Evolutionary conservation across 2,329 filamentous ascomycete species (phyloP), one percentile per base, ranked within the genome.

Genomic region (Lomentospora prolificans): DNA sequence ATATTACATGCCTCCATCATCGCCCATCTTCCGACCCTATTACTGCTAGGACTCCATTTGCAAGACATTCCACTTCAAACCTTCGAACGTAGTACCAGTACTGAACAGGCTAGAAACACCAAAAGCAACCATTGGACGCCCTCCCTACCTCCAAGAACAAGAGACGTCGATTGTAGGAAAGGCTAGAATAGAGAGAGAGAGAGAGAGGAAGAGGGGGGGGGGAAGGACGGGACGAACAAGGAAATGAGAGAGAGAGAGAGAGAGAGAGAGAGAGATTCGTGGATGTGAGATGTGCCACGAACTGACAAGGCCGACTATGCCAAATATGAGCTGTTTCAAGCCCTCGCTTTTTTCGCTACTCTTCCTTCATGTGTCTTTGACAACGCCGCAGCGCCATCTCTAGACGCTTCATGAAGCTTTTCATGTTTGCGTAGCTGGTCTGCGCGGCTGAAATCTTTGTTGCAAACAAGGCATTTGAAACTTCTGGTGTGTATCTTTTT

Each of bases 371-470:
- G 41, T 28, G 53, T 55, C 28, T 55, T 55, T 19, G 53, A 55
- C 6, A 48, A 24, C 2, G 30, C 9, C 22, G n/a, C 36, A 4
- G 25, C 24, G 25, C 28, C 39, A 6, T 25, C 53, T 31, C 28
- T n/a, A n/a, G 53, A 39, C 17, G 27, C 41, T 17, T 55, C 53
- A 19, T 55, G 53, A 9, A 55, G 53, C 41, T 33, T 48, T 33
- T 55, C 53, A 41, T 85, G 82, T 30, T 81, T 75, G 19, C 80
- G 75, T 27, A 85, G 70, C 64, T 85, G 81, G 64, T 85, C 82
- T 14, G 78, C 69, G 8, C 83, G 72, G 64, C 81, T 75, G 52
- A 86, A 86, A 55, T 77, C 72, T 60, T 78, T 81, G 12, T 70
- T 70, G 58, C 83, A 86, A 41, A 75, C 69, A 2, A 71, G 65